These are phyloP conservation scores for Clavispora vitiphila DNA, from an alignment of 805 yeast species.

Conservation along the genomic window DNA sequence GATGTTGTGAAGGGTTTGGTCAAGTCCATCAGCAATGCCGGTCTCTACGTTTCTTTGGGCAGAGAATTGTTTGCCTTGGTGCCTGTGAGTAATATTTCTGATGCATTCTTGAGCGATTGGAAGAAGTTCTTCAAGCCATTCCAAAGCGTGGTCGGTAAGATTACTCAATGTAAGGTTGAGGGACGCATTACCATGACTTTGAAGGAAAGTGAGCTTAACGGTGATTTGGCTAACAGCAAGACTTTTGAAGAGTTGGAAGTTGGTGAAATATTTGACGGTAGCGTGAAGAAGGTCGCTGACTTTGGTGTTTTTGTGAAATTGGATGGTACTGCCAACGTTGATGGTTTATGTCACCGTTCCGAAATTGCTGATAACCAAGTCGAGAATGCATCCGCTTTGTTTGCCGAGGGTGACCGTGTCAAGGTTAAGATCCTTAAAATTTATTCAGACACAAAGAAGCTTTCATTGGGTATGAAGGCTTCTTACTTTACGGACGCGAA, in stretches of 20 bases:
- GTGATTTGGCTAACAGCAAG: slow-evolving; percentile 55
- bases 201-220: slow-evolving; percentile 75
- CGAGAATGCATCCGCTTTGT: slow-evolving; percentile 57
- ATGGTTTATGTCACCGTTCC: slow-evolving; percentile 84
- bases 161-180: slow-evolving; percentile 56
- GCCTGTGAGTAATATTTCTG: slow-evolving; percentile 76
- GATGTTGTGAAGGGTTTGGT: slow-evolving; percentile 79
- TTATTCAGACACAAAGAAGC: slow-evolving; percentile 60
- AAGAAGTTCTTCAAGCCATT: slow-evolving; percentile 65
- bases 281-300: slow-evolving; percentile 70
- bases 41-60: slow-evolving; percentile 74
- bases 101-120: slow-evolving; percentile 82
- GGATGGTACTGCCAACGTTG: slow-evolving; percentile 65
- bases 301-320: slow-evolving; percentile 88
- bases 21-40: slow-evolving; percentile 66
- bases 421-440: slow-evolving; percentile 72
- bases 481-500: slow-evolving; percentile 61
- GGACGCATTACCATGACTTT: slow-evolving; percentile 70
- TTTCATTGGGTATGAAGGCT: slow-evolving; percentile 92
- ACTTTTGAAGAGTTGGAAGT: slow-evolving; percentile 61
- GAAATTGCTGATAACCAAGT: slow-evolving; percentile 72
- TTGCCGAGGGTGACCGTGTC: slow-evolving; percentile 86
- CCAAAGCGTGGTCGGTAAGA: slow-evolving; percentile 72
- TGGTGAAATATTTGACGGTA: slow-evolving; percentile 73
- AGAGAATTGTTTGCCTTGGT: slow-evolving; percentile 71